phyloP scores from a whole-genome alignment of 495 filamentous ascomycete species.

The Rostrohypoxylon terebratum region DNA sequence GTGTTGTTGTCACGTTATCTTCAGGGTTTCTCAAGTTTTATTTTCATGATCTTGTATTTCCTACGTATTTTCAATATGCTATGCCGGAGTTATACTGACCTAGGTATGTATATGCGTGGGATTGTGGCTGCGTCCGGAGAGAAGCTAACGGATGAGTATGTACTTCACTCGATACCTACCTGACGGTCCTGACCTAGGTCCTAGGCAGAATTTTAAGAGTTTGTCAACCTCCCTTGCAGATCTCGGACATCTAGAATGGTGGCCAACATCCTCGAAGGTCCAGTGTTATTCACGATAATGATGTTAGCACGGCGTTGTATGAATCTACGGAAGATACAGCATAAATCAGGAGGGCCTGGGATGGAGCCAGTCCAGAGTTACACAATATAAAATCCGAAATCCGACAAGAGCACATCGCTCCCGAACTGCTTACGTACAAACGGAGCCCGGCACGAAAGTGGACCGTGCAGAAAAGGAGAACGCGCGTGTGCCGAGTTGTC shows the following conservation, averaged over 20 bases:
- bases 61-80: neutral
- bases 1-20: constrained; percentile 1
- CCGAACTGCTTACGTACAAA: constrained; percentile 17
- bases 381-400: neutral
- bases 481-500: constrained; percentile 17
- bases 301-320: too few species aligned
- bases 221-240: neutral
- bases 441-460: constrained; percentile 24
- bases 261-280: neutral
- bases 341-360: neutral
- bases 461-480: constrained; percentile 30
- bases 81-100: neutral
- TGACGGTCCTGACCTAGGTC: too few species aligned
- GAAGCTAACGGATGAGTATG: neutral
- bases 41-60: neutral
- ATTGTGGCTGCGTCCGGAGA: neutral
- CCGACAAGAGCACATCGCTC: neutral
- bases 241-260: neutral
- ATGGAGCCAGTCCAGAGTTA: neutral
- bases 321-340: neutral
- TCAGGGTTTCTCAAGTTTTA: neutral
- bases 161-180: neutral
- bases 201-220: neutral
- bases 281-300: too few species aligned
- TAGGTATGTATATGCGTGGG: neutral